Evolutionary conservation across 2,329 filamentous ascomycete genomes (phyloP).

Genomic region (Parastagonospora nodorum): DNA sequence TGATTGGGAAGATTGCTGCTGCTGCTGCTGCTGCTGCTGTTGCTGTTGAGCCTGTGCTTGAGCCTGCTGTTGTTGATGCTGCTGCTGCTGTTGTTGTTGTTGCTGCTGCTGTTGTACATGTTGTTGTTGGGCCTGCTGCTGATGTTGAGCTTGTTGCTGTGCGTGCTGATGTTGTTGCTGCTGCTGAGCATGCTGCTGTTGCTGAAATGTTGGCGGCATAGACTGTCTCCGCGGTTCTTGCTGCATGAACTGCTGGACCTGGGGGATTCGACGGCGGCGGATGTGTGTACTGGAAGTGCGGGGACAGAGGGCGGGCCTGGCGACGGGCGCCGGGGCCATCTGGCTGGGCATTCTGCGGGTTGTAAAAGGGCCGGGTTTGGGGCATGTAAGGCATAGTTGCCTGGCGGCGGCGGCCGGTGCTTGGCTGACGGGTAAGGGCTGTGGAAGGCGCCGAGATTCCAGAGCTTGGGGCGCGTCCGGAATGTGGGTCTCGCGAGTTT

Average conservation of each 20-base stretch:
- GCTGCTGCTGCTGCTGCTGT: conserved; percentile 64
- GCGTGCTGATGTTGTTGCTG: conserved; percentile 61
- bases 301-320: conserved; percentile 45
- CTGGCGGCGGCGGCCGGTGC: conserved; percentile 65
- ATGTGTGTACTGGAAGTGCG: conserved; percentile 53
- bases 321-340: conserved; percentile 50
- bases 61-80: conserved; percentile 59
- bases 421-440: conserved; percentile 65
- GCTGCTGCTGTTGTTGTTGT: conserved; percentile 30
- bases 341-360: conserved; percentile 62
- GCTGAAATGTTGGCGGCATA: conserved; percentile 70
- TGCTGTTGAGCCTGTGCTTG: conserved; percentile 61
- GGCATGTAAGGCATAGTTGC: conserved; percentile 86
- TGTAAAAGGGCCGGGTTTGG: conserved; percentile 83
- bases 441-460: conserved; percentile 71
- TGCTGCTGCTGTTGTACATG: conserved; percentile 69
- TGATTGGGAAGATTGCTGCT: conserved; percentile 73
- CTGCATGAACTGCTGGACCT: conserved; percentile 71
- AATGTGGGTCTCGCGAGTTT: conserved; percentile 74
- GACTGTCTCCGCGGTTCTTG: conserved; percentile 78
- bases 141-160: conserved; percentile 70
- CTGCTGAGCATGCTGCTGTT: conserved; percentile 50
- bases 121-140: conserved; percentile 46
- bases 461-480: conserved; percentile 77
- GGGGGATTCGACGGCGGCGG: conserved; percentile 51